Evolutionary conservation across 148 eudicot genomes (phyloP).

Genomic region (Fagopyrum homotropicum): DNA sequence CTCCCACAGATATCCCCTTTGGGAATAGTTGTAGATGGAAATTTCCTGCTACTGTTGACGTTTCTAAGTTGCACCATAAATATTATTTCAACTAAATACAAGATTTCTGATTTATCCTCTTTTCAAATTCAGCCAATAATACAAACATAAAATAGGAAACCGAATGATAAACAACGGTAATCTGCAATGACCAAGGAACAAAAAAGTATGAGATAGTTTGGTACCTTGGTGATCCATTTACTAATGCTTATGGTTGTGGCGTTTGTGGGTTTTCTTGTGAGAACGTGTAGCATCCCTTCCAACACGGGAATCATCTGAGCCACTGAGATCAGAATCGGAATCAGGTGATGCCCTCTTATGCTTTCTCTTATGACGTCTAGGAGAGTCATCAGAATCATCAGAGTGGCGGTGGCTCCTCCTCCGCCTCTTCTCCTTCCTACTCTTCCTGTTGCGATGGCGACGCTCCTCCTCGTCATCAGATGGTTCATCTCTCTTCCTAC

Average conservation of each 20-base stretch:
- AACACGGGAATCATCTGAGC: slow-evolving; percentile 51
- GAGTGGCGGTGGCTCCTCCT: slow-evolving; percentile 69
- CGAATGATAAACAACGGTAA: neutral
- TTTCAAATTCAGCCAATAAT: neutral
- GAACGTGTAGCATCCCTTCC: slow-evolving; percentile 65
- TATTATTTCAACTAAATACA: neutral
- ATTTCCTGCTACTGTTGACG: neutral
- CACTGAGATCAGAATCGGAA: slow-evolving; percentile 57
- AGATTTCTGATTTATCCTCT: neutral
- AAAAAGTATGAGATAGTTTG: neutral
- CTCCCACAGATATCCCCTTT: no score
- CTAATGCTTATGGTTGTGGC: slow-evolving; percentile 27
- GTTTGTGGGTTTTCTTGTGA: slow-evolving; percentile 62
- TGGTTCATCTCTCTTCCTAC: slow-evolving; percentile 14
- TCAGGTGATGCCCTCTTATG: slow-evolving; percentile 49
- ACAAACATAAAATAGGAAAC: neutral
- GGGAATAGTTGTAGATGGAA: no score
- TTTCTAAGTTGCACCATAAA: neutral
- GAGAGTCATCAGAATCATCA: slow-evolving; percentile 48
- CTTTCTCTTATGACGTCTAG: slow-evolving; percentile 45
- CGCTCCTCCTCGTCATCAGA: slow-evolving; percentile 16
- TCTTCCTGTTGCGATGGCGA: slow-evolving; percentile 15
- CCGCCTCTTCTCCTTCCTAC: slow-evolving; percentile 34
- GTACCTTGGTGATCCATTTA: slow-evolving; percentile 12
- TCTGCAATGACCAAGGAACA: neutral